phyloP scores from a whole-genome alignment of 331 rosid species.

The Malus hybrid region DNA sequence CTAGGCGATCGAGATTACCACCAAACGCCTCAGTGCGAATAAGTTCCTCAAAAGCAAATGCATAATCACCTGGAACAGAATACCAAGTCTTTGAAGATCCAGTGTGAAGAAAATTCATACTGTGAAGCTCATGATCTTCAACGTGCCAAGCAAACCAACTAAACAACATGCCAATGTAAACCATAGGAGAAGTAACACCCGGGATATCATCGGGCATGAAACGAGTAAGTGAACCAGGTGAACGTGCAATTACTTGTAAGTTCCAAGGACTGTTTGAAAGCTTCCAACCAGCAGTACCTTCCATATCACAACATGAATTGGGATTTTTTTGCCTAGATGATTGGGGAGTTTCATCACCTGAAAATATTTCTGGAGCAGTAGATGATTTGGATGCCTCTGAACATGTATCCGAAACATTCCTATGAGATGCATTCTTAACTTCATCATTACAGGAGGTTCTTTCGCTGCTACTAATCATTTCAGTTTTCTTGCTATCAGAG shows the following conservation, averaged over 20 bases:
- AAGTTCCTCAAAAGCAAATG: constrained; percentile 82
- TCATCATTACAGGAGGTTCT: constrained; percentile 18
- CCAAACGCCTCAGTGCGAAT: constrained; percentile 73
- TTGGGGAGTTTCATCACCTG: constrained; percentile 36
- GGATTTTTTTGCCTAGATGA: constrained; percentile 41
- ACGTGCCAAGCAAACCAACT: constrained; percentile 99
- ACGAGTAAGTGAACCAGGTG: constrained; percentile 91
- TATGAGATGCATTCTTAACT: constrained; percentile 21
- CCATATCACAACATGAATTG: constrained; percentile 45
- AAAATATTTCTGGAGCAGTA: constrained; percentile 16
- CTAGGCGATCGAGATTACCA: constrained; percentile 71
- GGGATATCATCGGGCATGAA: constrained; percentile 99
- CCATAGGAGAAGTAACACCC: constrained; percentile 97
- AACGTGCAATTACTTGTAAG: constrained; percentile 86
- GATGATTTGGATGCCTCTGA: constrained; percentile 31
- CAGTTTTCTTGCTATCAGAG: constrained; percentile 35
- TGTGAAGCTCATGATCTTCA: constrained; percentile 99
- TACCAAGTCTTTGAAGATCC: constrained; percentile 99
- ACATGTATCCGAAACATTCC: constrained; percentile 21
- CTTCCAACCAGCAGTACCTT: constrained; percentile 97
- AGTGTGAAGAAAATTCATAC: constrained; percentile 92
- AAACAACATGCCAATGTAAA: constrained; percentile 95
- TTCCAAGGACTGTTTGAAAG: constrained; percentile 99
- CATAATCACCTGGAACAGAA: constrained; percentile 90
- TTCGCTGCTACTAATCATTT: constrained; percentile 12